Evolutionary conservation across 2,329 filamentous ascomycete genomes (phyloP), one percentile per base, ranked within the genome.

Genomic region (Simplicillium sp.): DNA sequence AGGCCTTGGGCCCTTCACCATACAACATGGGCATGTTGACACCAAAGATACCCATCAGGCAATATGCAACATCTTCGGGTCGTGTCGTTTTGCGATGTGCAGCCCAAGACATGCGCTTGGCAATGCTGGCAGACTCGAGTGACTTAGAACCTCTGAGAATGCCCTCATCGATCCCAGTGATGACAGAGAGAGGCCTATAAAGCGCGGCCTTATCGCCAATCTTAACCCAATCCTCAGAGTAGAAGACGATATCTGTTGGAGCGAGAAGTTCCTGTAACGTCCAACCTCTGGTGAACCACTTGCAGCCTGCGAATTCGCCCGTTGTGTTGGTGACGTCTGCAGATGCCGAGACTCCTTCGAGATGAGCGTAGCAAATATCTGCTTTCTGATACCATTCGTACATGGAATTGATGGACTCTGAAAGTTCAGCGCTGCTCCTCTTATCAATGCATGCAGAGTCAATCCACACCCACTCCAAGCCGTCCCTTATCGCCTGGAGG

Each of bases 211-310:
- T 50, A 14, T 45, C 50, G 1, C 57, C 57, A n/a, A 59, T 46
- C 3, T 44, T 44, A 2, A 45, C 38, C 56, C 55, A 60, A 11
- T 46, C 29, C 1, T 38, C 29, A 7, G 56, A 51, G 36, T 55
- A 58, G 25, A 59, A 59, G 14, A 49, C 47, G 12, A 59, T 49
- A 11, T 33, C 38, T 4, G 42, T 43, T 1, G 56, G 57, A 0
- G 56, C 57, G 16, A 59, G 48, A 16, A 60, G 45, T 41, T 59
- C 56, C 14, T 57, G 52, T 2, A 59, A 37, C 2, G 51, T 53
- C 51, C 51, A 53, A 1, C 50, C 48, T 1, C 49, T 39, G 18
- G 39, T 48, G 18, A 53, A 53, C 50, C 51, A 52, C 8, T 45
- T 44, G 6, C 50, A 42, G 1, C 37, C 29, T 32, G 34, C 29